Evolutionary conservation across 1,284 basidiomycete species (phyloP).

Genomic region (Rhodotorula sp.): DNA sequence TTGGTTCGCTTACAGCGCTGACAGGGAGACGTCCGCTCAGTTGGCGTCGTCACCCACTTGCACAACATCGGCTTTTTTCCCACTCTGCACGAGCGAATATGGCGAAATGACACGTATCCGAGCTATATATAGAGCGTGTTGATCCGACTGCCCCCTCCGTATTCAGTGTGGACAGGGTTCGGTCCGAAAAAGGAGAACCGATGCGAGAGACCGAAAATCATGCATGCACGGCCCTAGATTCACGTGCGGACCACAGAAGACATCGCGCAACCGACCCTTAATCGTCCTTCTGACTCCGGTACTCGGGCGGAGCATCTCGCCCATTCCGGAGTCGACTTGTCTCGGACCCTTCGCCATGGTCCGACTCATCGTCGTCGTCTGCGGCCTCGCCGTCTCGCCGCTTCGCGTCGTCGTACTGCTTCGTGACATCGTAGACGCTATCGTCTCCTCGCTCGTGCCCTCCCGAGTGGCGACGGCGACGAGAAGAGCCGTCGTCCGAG

Average conservation of each 20-base stretch:
- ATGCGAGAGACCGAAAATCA: neutral
- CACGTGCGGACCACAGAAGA: no score
- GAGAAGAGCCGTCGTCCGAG: conserved; percentile 40
- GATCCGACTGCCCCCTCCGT: no score
- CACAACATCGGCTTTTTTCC: no score
- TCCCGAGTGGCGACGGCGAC: conserved; percentile 37
- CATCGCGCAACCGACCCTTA: neutral
- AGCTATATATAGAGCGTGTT: no score
- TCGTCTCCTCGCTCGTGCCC: neutral
- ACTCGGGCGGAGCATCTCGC: conserved; percentile 12
- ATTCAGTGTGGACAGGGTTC: no score
- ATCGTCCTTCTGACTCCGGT: conserved; percentile 10
- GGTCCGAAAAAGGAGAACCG: no score
- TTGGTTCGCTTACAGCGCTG: no score
- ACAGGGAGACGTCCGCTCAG: no score
- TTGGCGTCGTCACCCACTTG: no score
- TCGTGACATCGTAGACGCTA: conserved; percentile 23
- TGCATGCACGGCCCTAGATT: neutral
- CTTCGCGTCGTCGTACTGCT: conserved; percentile 3
- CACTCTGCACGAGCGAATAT: no score
- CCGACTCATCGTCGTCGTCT: neutral
- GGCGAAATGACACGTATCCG: no score
- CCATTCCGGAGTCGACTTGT: neutral
- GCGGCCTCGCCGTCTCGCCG: neutral
- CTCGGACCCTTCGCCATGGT: no score